phyloP scores from a whole-genome alignment of 2,329 filamentous ascomycete genomes.

The Graphium sp. region DNA sequence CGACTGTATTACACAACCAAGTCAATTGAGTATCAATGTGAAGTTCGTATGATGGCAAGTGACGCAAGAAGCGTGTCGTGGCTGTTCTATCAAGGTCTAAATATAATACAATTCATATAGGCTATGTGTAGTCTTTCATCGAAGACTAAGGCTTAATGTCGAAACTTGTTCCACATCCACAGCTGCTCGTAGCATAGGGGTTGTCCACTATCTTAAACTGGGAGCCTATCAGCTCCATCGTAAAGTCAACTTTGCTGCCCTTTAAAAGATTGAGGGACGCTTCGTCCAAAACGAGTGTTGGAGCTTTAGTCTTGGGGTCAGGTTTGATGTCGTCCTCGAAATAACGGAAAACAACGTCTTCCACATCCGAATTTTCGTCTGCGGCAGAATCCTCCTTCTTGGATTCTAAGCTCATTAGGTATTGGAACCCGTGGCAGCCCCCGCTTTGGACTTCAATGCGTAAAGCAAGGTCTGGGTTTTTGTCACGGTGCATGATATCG shows the following conservation, averaged over 20 bases:
- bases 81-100: too few relatives aligned
- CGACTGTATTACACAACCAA: too few relatives aligned
- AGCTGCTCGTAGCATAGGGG: conserved; percentile 79
- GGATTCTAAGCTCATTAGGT: conserved; percentile 73
- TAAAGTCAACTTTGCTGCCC: conserved; percentile 92
- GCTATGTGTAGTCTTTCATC: too few relatives aligned
- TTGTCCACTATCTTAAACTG: conserved; percentile 97
- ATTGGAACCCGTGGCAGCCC: conserved; percentile 96
- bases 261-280: conserved; percentile 76
- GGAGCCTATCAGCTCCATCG: conserved; percentile 72
- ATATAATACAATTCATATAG: too few relatives aligned
- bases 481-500: conserved; percentile 56
- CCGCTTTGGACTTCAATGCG: conserved; percentile 85
- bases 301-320: too few relatives aligned
- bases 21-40: too few relatives aligned
- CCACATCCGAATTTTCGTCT: conserved; percentile 34
- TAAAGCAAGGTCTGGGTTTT: conserved; percentile 69
- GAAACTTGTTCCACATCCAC: conserved; percentile 94
- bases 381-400: conserved; percentile 14
- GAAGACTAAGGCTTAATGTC: conserved; percentile 55
- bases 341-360: conserved; percentile 79
- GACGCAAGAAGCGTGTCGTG: too few relatives aligned
- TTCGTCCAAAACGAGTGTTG: conserved; percentile 82
- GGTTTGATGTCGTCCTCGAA: conserved; percentile 32
- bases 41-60: too few relatives aligned